These are phyloP conservation scores for Hypoxylon sp. DNA, from an alignment of 2,329 filamentous ascomycete genomes.

Conservation along the genomic window DNA sequence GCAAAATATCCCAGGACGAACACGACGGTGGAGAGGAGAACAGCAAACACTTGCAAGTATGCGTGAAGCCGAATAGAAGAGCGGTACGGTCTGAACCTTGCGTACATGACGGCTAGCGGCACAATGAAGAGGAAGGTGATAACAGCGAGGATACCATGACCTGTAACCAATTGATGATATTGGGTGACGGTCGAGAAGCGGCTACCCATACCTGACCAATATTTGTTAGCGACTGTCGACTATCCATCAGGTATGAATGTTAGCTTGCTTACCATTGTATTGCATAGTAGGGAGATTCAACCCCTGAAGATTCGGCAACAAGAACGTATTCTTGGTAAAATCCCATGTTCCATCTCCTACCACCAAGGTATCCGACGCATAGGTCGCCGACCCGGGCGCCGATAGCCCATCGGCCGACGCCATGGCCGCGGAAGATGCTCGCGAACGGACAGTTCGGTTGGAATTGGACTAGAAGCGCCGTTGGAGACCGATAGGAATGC, in stretches of 20 bases:
- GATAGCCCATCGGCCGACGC: conserved; percentile 69
- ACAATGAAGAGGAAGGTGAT: conserved; percentile 79
- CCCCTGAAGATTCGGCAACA: conserved; percentile 79
- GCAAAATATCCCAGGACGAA: conserved; percentile 81
- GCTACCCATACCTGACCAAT: conserved; percentile 77
- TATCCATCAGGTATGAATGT: too few species aligned
- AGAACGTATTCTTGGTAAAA: conserved; percentile 76
- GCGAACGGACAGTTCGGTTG: conserved; percentile 17
- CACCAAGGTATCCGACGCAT: conserved; percentile 76
- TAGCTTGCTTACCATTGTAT: conserved; percentile 73
- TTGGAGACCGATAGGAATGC: conserved; percentile 29
- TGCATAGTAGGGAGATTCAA: conserved; percentile 83
- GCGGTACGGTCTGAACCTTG: conserved; percentile 71
- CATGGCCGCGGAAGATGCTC: conserved; percentile 60
- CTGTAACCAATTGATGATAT: conserved; percentile 75
- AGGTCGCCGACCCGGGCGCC: conserved; percentile 75
- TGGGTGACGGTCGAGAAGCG: conserved; percentile 74
- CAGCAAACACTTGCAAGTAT: conserved; percentile 75
- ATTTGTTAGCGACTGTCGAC: conserved; percentile 27
- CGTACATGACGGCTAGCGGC: conserved; percentile 76
- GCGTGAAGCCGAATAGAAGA: conserved; percentile 74
- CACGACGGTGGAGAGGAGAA: conserved; percentile 73
- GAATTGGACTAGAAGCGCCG: conserved; percentile 9
- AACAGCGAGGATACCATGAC: conserved; percentile 75
- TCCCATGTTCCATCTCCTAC: conserved; percentile 89